Evolutionary conservation across 2,329 filamentous ascomycete species (phyloP), one percentile per base, ranked within the genome.

Genomic region (Chaetoscypha palmicola): DNA sequence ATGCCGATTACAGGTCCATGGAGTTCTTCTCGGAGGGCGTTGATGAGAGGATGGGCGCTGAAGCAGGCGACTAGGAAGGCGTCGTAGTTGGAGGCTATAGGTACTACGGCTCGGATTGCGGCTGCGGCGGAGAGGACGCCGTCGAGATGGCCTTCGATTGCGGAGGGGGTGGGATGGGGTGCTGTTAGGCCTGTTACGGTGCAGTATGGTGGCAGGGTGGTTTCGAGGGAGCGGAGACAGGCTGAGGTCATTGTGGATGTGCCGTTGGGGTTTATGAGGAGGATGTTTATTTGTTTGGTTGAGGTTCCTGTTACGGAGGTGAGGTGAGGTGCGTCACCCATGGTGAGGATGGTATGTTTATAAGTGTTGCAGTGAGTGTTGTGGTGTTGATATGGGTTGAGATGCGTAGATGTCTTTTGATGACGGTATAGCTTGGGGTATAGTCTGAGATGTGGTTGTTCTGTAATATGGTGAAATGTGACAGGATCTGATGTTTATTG

Each of bases 31-130:
- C 72, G 71, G 5, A 94, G 66, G 30, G 72, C 63, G 1, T 72
- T 65, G 1, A 94, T 86, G 0, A 95, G 73, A 0, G 83, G 79
- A 59, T 95, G 88, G 1, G 83, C 79, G 47, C 85, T 91, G 68
- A 86, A 96, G 66, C 90, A 96, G 19, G 88, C 88, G 1, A 95
- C 75, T 1, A 95, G 73, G 48, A 94, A 82, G 14, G 74, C 88
- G 59, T 91, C 81, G 54, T 69, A 72, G 4, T 63, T 58, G 7
- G 63, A 50, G 1, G 66, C 63, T 11, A 72, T 63, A 1, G 67
- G 66, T 8, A 67, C 54, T 5, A 74, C 60, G 12, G 68, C 67
- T 17, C 71, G 65, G 26, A 70, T 62, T 14, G 69, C 65, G 3
- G 70, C 68, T 3, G 71, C 71, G 0, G 71, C 67, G 4, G 68